These are phyloP conservation scores for Diplodia corticola DNA, from an alignment of 2,329 filamentous ascomycete genomes.

Conservation along the genomic window DNA sequence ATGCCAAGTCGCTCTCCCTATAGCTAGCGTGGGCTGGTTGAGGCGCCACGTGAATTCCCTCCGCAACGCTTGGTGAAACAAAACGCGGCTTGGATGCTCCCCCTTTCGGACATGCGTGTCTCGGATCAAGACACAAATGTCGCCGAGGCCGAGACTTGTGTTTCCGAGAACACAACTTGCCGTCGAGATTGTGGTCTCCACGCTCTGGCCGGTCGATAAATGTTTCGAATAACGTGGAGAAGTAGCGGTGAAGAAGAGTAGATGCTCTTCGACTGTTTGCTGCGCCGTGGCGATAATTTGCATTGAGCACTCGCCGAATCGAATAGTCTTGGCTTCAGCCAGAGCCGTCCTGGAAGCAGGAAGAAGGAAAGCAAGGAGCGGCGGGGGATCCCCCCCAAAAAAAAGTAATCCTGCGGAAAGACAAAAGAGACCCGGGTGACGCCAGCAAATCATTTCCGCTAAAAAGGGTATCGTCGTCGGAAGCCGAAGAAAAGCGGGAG, in stretches of 20 bases:
- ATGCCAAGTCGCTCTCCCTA: not conserved
- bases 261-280: not conserved
- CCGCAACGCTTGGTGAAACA: conserved; percentile 1
- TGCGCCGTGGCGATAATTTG: not conserved
- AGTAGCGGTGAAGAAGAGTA: not conserved
- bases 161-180: not conserved
- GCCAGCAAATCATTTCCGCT: not conserved
- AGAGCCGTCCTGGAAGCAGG: not conserved
- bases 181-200: not conserved
- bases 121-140: not conserved
- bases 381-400: too few species aligned
- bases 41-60: not conserved
- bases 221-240: not conserved
- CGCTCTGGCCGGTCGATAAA: not conserved
- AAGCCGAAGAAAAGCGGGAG: not conserved
- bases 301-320: not conserved
- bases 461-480: not conserved
- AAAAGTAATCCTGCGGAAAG: not conserved
- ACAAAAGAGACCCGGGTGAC: not conserved
- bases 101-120: not conserved
- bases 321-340: not conserved
- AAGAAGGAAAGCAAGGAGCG: not conserved
- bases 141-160: not conserved
- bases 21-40: not conserved
- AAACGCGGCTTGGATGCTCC: too few species aligned